Evolutionary conservation across 2,329 filamentous ascomycete genomes (phyloP).

Genomic region (Aspergillus tubingensis): DNA sequence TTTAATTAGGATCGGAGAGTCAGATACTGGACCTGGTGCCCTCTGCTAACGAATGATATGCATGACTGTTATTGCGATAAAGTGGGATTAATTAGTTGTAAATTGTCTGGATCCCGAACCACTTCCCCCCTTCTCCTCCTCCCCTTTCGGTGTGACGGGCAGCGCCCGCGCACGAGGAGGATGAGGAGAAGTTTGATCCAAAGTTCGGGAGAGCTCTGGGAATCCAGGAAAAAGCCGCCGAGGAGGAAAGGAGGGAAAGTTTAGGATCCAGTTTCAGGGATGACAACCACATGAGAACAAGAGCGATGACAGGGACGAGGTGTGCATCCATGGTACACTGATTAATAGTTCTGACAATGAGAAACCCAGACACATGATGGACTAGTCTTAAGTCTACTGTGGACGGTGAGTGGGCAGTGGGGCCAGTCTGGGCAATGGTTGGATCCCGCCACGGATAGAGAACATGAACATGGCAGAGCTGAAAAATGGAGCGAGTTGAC

Average conservation of each 20-base stretch:
- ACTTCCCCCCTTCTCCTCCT: no score
- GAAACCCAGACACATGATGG: slow-evolving; percentile 6
- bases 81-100: slow-evolving; percentile 2
- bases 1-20: slow-evolving; percentile 2
- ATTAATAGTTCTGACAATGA: slow-evolving; percentile 5
- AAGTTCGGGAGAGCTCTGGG: slow-evolving; percentile 13
- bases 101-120: background rate
- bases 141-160: background rate
- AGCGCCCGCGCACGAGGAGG: slow-evolving; percentile 15
- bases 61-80: slow-evolving; percentile 2
- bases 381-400: background rate
- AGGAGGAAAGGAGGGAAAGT: background rate
- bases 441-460: slow-evolving; percentile 4
- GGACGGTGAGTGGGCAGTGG: slow-evolving; percentile 1
- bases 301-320: slow-evolving; percentile 16
- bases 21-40: background rate
- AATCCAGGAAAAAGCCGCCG: background rate
- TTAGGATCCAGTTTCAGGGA: slow-evolving; percentile 17
- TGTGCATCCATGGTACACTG: slow-evolving; percentile 11
- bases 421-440: slow-evolving; percentile 1
- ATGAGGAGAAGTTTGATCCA: slow-evolving; percentile 1
- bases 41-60: slow-evolving; percentile 1
- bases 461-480: slow-evolving; percentile 1
- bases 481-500: slow-evolving; percentile 7
- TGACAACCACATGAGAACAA: slow-evolving; percentile 17